Conservation (phyloP, 371 early-diverging fungal genomes). For the Massospora cicadina region DNA sequence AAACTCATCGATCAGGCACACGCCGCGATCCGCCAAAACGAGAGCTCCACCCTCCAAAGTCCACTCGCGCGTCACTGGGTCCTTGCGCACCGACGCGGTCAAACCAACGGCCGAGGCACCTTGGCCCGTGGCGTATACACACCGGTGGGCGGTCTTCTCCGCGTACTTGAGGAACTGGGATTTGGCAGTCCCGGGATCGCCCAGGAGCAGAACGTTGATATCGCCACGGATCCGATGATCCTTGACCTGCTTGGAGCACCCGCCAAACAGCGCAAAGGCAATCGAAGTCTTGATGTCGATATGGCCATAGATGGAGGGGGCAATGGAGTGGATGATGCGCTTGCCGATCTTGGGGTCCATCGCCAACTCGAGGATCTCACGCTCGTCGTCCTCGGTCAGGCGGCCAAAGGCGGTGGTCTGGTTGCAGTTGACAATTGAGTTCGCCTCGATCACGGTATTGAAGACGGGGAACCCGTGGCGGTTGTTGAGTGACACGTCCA, state of each 20-base stretch:
- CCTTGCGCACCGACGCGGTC: constrained; percentile 95
- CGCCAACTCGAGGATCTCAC: constrained; percentile 39
- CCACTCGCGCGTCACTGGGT: constrained; percentile 96
- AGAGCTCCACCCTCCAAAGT: constrained; percentile 99
- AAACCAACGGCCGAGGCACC: constrained; percentile 99
- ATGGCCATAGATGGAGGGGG: constrained; percentile 99
- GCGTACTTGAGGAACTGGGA: constrained; percentile 98
- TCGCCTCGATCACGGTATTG: constrained; percentile 91
- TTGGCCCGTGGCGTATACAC: constrained; percentile 98
- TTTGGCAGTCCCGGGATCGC: constrained; percentile 99
- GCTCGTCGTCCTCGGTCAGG: constrained; percentile 85
- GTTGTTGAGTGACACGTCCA: constrained; percentile 73
- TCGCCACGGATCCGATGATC: constrained; percentile 96
- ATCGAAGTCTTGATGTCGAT: constrained; percentile 93
- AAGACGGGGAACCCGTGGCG: constrained; percentile 98
- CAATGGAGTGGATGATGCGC: constrained; percentile 80
- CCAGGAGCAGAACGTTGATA: constrained; percentile 95
- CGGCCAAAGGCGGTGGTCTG: constrained; percentile 54
- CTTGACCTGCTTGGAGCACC: constrained; percentile 83
- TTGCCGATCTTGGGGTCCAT: not conserved
- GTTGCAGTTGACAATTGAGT: constrained; percentile 76
- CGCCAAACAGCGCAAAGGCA: constrained; percentile 94
- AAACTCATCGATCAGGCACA: constrained; percentile 98
- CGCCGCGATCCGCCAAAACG: constrained; percentile 96
- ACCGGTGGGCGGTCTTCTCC: constrained; percentile 87